Base-by-base conservation (phyloP, 2,329 filamentous ascomycete species). In the Fusarium sp. region DNA sequence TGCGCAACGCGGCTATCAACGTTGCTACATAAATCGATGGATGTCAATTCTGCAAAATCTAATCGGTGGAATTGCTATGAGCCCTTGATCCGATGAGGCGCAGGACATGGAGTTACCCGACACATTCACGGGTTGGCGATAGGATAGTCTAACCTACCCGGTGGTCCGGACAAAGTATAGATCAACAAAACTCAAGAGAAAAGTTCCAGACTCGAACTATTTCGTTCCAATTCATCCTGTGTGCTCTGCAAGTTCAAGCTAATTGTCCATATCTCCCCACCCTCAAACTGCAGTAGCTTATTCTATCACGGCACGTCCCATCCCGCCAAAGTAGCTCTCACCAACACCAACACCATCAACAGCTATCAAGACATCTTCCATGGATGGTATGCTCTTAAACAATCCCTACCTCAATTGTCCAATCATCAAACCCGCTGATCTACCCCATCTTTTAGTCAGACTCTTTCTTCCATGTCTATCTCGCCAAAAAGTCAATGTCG, bases 361-460 rank as follows among this genome's bases (percentile, higher is more conserved):
- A 56, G 53, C 60, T 69, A 68, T 59, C 43, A 72, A 66, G 30
- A 50, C 66, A 61, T 55, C 16, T 25, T 30, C 29, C 45, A n/a
- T 52, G 44, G 8, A n/a, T 52, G 44, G 8, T 18, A 27, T 59
- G 20, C 60, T 52, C 55, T 59, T 29, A 11, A 56, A 32, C 27
- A 54, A 63, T 52, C 70, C 59, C 34, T 59, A 57, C 43, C 57
- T 59, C 60, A 51, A 70, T 70, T 65, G 49, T 53, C 73, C 71
- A 74, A 75, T 74, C 29, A 65, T 7, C 22, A 15, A 34, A 52
- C 49, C 18, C 27, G 44, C 53, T 47, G 40, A 29, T 46, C 47
- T 75, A 75, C 72, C 73, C 73, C 73, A 64, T 75, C 68, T 67
- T 76, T 75, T 73, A 73, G 72, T 58, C 45, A 69, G 59, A 71